Percentiles rank a stretch among this genome's conserved stretches.
These are phyloP conservation scores for Plasmodium vinckei DNA, from an alignment of 169 alveolate species.

Conservation along the genomic window DNA sequence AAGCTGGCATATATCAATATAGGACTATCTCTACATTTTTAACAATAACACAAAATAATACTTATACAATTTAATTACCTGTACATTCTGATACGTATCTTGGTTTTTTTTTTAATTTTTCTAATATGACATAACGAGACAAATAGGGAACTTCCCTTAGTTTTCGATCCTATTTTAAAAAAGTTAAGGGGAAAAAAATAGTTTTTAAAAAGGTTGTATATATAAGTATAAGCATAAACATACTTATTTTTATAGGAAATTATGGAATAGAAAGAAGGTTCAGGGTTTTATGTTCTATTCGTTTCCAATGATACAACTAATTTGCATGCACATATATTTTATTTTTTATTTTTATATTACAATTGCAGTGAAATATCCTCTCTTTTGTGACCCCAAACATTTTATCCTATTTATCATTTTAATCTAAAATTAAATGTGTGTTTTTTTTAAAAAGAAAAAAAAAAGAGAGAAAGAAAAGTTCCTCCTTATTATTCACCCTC, in stretches of 20 bases:
- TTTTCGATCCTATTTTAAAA: constrained; percentile 81
- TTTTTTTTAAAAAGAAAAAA: not conserved
- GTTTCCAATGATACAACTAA: too few species aligned
- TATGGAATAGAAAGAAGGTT: not conserved
- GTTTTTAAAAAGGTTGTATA: too few species aligned
- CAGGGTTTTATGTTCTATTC: not conserved
- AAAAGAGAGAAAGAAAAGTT: not conserved
- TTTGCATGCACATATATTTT: not conserved
- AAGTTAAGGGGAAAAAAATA: not conserved
- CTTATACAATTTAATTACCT: constrained; percentile 55
- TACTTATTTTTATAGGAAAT: not conserved
- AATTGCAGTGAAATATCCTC: constrained; percentile 49
- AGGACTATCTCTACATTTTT: not conserved
- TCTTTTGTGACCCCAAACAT: constrained; percentile 3
- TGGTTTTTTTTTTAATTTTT: constrained; percentile 83
- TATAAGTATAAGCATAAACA: not conserved
- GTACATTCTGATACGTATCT: constrained; percentile 86
- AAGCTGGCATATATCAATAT: not conserved
- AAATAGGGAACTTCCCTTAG: constrained; percentile 88
- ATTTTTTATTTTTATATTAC: constrained; percentile 4
- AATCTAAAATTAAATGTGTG: not conserved
- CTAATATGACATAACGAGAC: constrained; percentile 85
- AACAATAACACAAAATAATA: not conserved
- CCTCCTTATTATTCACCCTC: too few species aligned
- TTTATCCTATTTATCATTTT: not conserved